Conservation (phyloP, 2,329 filamentous ascomycete genomes). For the Didymella pinodella region DNA sequence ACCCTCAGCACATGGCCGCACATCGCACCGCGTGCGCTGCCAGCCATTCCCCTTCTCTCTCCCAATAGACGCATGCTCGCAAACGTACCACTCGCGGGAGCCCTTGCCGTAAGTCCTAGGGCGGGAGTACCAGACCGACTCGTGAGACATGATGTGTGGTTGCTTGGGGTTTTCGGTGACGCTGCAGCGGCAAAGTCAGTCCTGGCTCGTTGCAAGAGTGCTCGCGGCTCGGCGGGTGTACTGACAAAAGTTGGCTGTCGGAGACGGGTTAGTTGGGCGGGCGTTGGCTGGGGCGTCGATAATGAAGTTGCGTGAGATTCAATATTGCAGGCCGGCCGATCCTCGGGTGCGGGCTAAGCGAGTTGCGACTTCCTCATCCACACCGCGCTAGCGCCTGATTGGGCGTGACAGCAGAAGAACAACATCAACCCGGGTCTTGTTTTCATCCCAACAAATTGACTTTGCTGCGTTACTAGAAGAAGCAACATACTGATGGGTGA, state of each 20-base stretch:
- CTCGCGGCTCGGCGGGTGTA: constrained; percentile 9
- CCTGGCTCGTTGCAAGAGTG: constrained; percentile 1
- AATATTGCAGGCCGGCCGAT: constrained; percentile 38
- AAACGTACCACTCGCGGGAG: constrained; percentile 85
- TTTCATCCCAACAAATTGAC: background rate
- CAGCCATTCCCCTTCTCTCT: constrained; percentile 5
- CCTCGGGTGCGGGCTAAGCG: constrained; percentile 38
- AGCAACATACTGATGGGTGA: background rate
- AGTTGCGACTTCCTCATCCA: constrained; percentile 13
- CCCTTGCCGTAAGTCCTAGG: constrained; percentile 98
- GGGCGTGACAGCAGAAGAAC: background rate
- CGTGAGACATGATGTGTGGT: constrained; percentile 78
- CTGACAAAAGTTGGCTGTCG: constrained; percentile 40
- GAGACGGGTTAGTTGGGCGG: constrained; percentile 37
- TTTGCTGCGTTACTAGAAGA: background rate
- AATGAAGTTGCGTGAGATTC: constrained; percentile 25
- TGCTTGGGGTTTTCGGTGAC: constrained; percentile 35
- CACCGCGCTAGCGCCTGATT: constrained; percentile 9
- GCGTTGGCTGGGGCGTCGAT: constrained; percentile 41
- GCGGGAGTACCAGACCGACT: constrained; percentile 99
- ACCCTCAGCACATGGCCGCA: constrained; percentile 7
- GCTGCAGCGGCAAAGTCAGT: constrained; percentile 33
- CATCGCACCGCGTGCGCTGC: background rate
- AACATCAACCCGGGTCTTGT: background rate
- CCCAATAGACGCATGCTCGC: constrained; percentile 9